Conservation (phyloP, 1,284 basidiomycete genomes). For the Puccinia horiana region DNA sequence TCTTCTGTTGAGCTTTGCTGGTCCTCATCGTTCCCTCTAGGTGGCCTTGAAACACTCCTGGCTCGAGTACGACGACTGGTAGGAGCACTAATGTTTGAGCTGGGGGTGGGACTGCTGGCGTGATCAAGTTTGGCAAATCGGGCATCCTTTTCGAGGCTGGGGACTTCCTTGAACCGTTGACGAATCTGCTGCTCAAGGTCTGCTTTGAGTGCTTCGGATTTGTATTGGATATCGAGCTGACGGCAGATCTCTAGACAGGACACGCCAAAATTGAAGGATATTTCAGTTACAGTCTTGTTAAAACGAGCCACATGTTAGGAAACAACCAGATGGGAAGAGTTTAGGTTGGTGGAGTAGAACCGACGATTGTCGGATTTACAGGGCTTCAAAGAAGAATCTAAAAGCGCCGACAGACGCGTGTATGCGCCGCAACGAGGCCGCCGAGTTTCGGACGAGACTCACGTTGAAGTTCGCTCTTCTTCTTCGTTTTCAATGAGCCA, state of each 20-base stretch:
- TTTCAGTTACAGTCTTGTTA: neutral
- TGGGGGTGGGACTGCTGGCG: neutral
- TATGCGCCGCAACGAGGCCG: conserved; percentile 16
- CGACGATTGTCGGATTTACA: neutral
- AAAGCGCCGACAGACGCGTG: conserved; percentile 12
- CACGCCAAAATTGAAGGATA: neutral
- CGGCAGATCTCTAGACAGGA: conserved; percentile 33
- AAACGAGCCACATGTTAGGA: neutral
- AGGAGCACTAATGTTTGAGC: conserved; percentile 3
- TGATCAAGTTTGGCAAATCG: conserved; percentile 30
- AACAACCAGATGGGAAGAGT: neutral
- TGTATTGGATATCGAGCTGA: conserved; percentile 30
- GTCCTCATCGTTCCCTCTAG: conserved; percentile 22
- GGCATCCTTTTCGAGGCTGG: conserved; percentile 11
- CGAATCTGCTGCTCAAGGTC: conserved; percentile 43
- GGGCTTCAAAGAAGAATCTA: neutral
- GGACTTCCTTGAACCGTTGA: conserved; percentile 19
- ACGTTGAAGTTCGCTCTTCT: conserved; percentile 44
- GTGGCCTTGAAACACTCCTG: conserved; percentile 30
- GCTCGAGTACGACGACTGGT: conserved; percentile 26
- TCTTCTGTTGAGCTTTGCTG: conserved; percentile 1
- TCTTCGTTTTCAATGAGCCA: conserved; percentile 43
- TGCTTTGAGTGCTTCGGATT: conserved; percentile 36
- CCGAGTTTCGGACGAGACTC: neutral
- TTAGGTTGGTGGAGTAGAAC: neutral